Base-by-base conservation (phyloP, 2,329 filamentous ascomycete species). In the Sclerotinia minor region DNA sequence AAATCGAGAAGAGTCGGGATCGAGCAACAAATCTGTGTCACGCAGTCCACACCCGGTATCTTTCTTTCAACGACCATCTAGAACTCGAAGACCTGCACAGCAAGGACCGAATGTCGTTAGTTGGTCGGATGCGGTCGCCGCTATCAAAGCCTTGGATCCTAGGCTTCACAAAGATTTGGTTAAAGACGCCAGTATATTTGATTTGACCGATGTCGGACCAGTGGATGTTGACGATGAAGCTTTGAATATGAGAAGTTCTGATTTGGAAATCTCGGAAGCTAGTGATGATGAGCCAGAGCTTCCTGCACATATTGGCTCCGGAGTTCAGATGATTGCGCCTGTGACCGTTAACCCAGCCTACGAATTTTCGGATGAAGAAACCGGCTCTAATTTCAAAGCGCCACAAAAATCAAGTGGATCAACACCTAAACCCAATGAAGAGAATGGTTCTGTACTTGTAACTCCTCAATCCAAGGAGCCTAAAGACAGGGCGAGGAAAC, bases 101-200 rank as follows among this genome's bases (percentile, higher is more conserved):
- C 69, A 69, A 32, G 74, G 75, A 60, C 71, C 73, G 11, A 71
- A 67, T 47, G 70, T 76, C 13, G 68, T 76, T 35, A 74, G 69
- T 67, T 77, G 75, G 76, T 70, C 71, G n/a, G 70, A 76, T 50
- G 75, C 75, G n/a, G 71, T 74, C 24, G 70, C 73, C 38, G 67
- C 69, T 11, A 73, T 76, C 21, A 71, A 74, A 69, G 68, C 70
- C 15, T 29, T 73, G 11, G 75, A 77, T 59, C 74, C 74, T 38
- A 69, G 71, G 29, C 55, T 75, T 19, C 72, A 76, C 58, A 73
- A 72, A n/a, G 72, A 69, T 21, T 70, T 77, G 24, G 47, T 74
- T 17, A 66, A 73, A 41, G 75, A 76, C 66, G 68, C 69, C n/a
- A 67, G 58, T 41, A 53, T 26, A 49, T 65, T 52, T 38, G 71